phyloP scores from a whole-genome alignment of 2,329 filamentous ascomycete genomes.

The Hymenotorrendiella dingleyae region DNA sequence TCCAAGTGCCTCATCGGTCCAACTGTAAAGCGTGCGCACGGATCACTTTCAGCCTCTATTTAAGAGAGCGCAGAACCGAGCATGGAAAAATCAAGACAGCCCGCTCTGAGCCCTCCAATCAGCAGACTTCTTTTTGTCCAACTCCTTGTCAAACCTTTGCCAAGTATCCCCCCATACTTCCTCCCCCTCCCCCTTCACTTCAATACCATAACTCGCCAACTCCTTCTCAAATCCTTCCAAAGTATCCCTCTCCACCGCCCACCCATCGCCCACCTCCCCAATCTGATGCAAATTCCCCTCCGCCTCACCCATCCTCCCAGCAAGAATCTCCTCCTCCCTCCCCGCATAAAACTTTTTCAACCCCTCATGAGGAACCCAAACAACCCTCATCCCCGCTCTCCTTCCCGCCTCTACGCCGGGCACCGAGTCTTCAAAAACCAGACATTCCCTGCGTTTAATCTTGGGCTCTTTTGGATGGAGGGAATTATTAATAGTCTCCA shows the following conservation, averaged over 20 bases:
- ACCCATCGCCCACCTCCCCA: slow-evolving; percentile 54
- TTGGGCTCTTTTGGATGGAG: slow-evolving; percentile 55
- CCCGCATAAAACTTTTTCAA: slow-evolving; percentile 71
- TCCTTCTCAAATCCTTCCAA: slow-evolving; percentile 51
- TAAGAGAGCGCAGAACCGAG: too few relatives aligned
- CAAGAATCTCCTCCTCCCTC: slow-evolving; percentile 74
- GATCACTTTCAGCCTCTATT: too few relatives aligned
- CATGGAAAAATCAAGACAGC: too few relatives aligned
- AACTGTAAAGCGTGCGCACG: too few relatives aligned
- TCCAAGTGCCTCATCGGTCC: too few relatives aligned
- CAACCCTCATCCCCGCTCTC: slow-evolving; percentile 87
- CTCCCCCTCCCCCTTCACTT: too few relatives aligned
- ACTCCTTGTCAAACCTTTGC: too few relatives aligned
- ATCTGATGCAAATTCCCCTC: slow-evolving; percentile 50
- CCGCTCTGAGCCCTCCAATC: too few relatives aligned
- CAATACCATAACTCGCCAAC: slow-evolving; percentile 55
- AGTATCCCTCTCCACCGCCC: slow-evolving; percentile 48
- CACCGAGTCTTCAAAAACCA: slow-evolving; percentile 95
- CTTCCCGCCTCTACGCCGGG: slow-evolving; percentile 87
- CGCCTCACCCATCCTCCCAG: slow-evolving; percentile 56
- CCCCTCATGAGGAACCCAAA: slow-evolving; percentile 84
- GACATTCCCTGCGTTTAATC: slow-evolving; percentile 77
- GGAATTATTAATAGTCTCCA: slow-evolving; percentile 76
- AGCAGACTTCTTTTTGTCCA: too few relatives aligned
- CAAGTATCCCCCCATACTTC: too few relatives aligned